phyloP scores from a whole-genome alignment of 2,329 filamentous ascomycete genomes.

The Emergomyces orientalis region DNA sequence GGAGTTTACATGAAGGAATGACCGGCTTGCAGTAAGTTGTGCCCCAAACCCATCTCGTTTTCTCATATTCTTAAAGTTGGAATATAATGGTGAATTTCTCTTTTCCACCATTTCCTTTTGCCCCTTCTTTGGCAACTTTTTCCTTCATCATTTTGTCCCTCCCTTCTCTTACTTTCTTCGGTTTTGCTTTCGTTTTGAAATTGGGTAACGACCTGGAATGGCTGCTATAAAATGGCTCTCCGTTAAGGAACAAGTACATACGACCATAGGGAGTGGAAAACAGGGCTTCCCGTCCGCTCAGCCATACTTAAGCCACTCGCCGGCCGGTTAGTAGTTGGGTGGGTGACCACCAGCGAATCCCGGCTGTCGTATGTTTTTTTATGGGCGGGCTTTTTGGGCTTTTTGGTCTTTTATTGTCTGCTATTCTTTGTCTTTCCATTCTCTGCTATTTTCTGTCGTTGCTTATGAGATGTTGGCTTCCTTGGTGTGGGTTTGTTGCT shows the following conservation, averaged over 20 bases:
- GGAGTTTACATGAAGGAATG: conserved; percentile 54
- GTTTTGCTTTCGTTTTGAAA: not conserved
- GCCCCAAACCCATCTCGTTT: conserved; percentile 7
- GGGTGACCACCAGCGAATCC: conserved; percentile 42
- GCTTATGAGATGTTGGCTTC: too few relatives aligned
- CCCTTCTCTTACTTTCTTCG: not conserved
- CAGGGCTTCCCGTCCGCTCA: conserved; percentile 43
- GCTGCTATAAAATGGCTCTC: conserved; percentile 16
- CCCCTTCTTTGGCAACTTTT: not conserved
- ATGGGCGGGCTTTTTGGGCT: conserved; percentile 5
- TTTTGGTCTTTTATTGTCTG: not conserved
- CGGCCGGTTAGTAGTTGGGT: conserved; percentile 42
- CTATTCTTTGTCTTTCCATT: too few relatives aligned
- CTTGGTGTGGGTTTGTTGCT: too few relatives aligned
- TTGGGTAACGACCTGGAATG: not conserved
- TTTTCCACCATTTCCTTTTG: not conserved
- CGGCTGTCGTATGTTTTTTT: conserved; percentile 37
- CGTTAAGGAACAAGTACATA: conserved; percentile 22
- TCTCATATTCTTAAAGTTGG: conserved; percentile 6
- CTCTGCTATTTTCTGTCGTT: too few relatives aligned
- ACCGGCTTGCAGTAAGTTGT: conserved; percentile 35
- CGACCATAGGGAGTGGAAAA: conserved; percentile 41
- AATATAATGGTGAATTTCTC: not conserved
- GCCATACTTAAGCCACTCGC: conserved; percentile 42
- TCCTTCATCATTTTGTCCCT: not conserved